These are phyloP conservation scores for Sideroxylon spinosum DNA, from an alignment of 179 eudicot species.

Conservation along the genomic window DNA sequence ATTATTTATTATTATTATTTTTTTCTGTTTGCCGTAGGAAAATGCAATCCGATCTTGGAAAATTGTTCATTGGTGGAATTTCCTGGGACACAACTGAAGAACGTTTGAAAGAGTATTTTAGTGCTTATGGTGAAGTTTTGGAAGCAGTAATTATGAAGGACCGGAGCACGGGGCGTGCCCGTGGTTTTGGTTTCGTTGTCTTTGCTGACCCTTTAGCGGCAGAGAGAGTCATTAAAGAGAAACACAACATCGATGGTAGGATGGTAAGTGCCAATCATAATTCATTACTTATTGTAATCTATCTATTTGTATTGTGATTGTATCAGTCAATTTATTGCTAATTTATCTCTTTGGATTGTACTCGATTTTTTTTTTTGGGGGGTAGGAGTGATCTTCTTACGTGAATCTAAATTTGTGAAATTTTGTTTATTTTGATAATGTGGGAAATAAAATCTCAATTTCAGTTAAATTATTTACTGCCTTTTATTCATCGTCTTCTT, in stretches of 20 bases:
- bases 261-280: constrained; percentile 36
- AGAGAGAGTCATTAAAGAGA: constrained; percentile 69
- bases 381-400: not conserved
- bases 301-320: too few relatives aligned
- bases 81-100: constrained; percentile 90
- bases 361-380: not conserved
- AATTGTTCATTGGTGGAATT: constrained; percentile 80
- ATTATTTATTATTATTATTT: too few relatives aligned
- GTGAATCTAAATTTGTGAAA: not conserved
- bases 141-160: constrained; percentile 90
- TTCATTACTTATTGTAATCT: not conserved
- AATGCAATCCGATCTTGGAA: constrained; percentile 88
- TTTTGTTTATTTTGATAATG: not conserved
- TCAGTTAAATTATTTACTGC: not conserved
- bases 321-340: not conserved
- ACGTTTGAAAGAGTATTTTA: constrained; percentile 67
- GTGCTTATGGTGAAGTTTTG: constrained; percentile 63
- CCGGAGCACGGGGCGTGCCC: constrained; percentile 76
- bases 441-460: not conserved
- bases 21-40: constrained; percentile 30
- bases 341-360: not conserved
- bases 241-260: constrained; percentile 77
- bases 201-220: constrained; percentile 73
- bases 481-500: not conserved
- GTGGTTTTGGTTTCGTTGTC: constrained; percentile 83